These are phyloP conservation scores for Aureobasidium subglaciale DNA, from an alignment of 2,329 filamentous ascomycete genomes.

Conservation along the genomic window DNA sequence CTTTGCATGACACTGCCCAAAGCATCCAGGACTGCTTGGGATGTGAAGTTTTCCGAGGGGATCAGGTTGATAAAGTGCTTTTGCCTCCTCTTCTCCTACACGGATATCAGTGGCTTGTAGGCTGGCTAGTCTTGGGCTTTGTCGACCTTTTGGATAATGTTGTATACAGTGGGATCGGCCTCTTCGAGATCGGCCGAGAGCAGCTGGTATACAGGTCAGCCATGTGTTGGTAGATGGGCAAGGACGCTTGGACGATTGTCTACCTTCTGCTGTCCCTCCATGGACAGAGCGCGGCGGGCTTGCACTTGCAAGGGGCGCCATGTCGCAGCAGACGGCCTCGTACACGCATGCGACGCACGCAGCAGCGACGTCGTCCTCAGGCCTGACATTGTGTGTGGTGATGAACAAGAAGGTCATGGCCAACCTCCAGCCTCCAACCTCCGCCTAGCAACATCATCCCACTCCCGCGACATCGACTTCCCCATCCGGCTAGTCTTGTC, in stretches of 20 bases:
- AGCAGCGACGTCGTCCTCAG: conserved; percentile 31
- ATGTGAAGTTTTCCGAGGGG: conserved; percentile 92
- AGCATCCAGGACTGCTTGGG: conserved; percentile 83
- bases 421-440: background rate
- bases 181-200: conserved; percentile 72
- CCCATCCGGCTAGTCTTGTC: background rate
- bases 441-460: conserved; percentile 4
- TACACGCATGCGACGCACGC: conserved; percentile 30
- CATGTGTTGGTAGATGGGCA: background rate
- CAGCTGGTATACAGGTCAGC: conserved; percentile 48
- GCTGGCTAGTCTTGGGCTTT: background rate
- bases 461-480: background rate
- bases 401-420: conserved; percentile 18
- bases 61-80: conserved; percentile 98
- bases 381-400: conserved; percentile 34
- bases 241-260: background rate
- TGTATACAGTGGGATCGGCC: conserved; percentile 78
- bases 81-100: conserved; percentile 85
- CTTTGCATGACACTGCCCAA: conserved; percentile 93
- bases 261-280: conserved; percentile 44
- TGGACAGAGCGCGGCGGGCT: conserved; percentile 34
- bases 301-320: conserved; percentile 26
- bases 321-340: conserved; percentile 24
- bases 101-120: conserved; percentile 13
- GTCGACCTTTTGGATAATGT: conserved; percentile 81